These are phyloP conservation scores for Austroboletus novae-zelandiae DNA, from an alignment of 1,284 basidiomycete species.

Conservation along the genomic window DNA sequence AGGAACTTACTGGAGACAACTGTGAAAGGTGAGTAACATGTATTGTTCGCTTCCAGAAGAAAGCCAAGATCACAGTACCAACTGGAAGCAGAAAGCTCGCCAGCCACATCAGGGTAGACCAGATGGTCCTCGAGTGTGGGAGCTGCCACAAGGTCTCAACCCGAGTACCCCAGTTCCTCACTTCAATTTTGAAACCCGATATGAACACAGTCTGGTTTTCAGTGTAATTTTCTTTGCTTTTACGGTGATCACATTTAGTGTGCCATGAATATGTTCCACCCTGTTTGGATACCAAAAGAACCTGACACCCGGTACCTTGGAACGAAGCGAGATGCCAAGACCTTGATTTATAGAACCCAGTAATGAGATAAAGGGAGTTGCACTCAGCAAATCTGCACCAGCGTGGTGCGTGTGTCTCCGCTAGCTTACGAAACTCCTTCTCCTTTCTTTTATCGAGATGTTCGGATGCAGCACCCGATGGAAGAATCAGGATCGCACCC, in stretches of 20 bases:
- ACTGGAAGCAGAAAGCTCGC: neutral
- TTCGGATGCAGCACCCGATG: neutral
- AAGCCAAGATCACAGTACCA: neutral
- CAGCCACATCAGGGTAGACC: neutral
- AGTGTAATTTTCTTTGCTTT: neutral
- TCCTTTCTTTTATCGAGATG: neutral
- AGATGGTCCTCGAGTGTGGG: neutral
- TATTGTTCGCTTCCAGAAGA: neutral
- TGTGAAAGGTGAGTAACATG: neutral
- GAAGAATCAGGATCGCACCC: constrained; percentile 6
- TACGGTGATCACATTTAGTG: neutral
- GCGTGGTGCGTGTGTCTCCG: neutral
- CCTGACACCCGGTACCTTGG: neutral
- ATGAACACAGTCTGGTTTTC: neutral
- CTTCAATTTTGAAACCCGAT: neutral
- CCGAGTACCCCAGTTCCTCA: neutral
- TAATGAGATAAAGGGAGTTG: constrained; percentile 6
- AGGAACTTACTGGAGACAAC: neutral
- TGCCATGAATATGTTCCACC: neutral
- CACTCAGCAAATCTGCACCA: constrained; percentile 1
- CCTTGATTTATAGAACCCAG: constrained; percentile 1
- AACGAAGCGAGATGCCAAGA: constrained; percentile 8
- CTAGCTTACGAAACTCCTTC: neutral
- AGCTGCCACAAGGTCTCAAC: neutral
- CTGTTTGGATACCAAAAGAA: neutral